A percentile compares a stretch with the other conserved stretches of the same genome.
Conservation (phyloP, 768 basidiomycete genomes). For the Guyanaporus albipodus region DNA sequence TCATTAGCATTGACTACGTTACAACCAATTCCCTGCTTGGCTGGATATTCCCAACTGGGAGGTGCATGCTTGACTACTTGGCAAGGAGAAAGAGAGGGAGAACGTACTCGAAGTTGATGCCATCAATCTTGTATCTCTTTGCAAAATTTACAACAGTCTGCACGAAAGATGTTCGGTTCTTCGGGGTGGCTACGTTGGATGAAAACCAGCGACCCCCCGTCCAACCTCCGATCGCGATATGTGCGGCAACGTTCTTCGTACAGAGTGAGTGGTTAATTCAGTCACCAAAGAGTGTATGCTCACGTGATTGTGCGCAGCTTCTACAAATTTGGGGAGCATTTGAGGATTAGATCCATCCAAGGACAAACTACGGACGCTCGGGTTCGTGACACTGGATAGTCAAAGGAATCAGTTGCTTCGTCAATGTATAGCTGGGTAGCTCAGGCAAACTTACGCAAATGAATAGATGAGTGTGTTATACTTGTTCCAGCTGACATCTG, state of each 20-base stretch:
- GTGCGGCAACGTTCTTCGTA: conserved; percentile 51
- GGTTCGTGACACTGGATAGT: conserved; percentile 32
- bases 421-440: background rate
- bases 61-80: conserved; percentile 12
- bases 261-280: background rate
- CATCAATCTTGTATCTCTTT: conserved; percentile 48
- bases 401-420: background rate
- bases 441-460: conserved; percentile 46
- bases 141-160: conserved; percentile 49
- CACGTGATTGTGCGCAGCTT: conserved; percentile 36
- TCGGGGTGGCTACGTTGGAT: conserved; percentile 50
- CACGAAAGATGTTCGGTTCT: conserved; percentile 60
- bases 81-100: background rate
- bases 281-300: conserved; percentile 5
- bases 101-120: conserved; percentile 41
- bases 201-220: conserved; percentile 64
- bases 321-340: conserved; percentile 52
- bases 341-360: conserved; percentile 42
- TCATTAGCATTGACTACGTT: conserved; percentile 59
- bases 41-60: conserved; percentile 84
- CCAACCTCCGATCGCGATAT: conserved; percentile 70
- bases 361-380: conserved; percentile 27
- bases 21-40: conserved; percentile 59
- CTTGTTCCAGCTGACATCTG: conserved; percentile 59
- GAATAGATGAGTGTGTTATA: conserved; percentile 69